These are phyloP conservation scores for Fallopia convolvulus DNA, from an alignment of 148 eudicot genomes.

Conservation along the genomic window DNA sequence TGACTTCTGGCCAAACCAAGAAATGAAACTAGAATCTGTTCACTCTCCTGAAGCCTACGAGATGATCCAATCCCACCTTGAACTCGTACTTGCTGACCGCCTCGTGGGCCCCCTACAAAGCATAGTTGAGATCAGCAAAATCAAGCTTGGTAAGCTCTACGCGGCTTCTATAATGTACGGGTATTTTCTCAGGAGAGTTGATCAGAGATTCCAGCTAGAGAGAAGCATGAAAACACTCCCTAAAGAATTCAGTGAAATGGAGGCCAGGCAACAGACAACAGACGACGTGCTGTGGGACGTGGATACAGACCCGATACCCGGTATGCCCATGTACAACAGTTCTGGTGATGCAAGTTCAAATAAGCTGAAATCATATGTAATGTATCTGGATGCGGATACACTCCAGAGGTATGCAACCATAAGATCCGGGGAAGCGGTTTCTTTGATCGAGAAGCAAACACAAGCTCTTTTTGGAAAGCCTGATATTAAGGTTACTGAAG, in stretches of 20 bases:
- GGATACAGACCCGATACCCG: slow-evolving; percentile 10
- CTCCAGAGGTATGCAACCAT: slow-evolving; percentile 85
- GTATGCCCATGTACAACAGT: slow-evolving; percentile 20
- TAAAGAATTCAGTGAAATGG: slow-evolving; percentile 37
- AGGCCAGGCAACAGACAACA: slow-evolving; percentile 15
- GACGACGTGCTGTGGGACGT: slow-evolving; percentile 72
- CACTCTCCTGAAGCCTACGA: slow-evolving; percentile 87
- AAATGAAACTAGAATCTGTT: slow-evolving; percentile 63
- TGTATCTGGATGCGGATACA: slow-evolving; percentile 89
- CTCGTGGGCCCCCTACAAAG: slow-evolving; percentile 56
- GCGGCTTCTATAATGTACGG: slow-evolving; percentile 98
- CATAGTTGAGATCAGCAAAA: slow-evolving; percentile 65
- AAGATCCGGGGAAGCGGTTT: slow-evolving; percentile 81
- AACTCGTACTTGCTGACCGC: slow-evolving; percentile 71
- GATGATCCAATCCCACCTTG: slow-evolving; percentile 80
- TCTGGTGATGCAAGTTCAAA: slow-evolving; percentile 35
- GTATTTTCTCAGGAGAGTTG: slow-evolving; percentile 83
- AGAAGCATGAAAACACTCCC: slow-evolving; percentile 88
- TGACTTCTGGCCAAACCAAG: slow-evolving; percentile 96
- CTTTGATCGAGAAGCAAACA: slow-evolving; percentile 88
- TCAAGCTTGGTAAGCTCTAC: slow-evolving; percentile 86
- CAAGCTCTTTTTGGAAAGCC: slow-evolving; percentile 94
- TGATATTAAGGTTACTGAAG: slow-evolving; percentile 52
- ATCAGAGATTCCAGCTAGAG: slow-evolving; percentile 86
- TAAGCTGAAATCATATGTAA: slow-evolving; percentile 72